A percentile compares a stretch with the other conserved stretches of the same genome.
Conservation (phyloP, 768 basidiomycete genomes). For the Lactarius tabidus region DNA sequence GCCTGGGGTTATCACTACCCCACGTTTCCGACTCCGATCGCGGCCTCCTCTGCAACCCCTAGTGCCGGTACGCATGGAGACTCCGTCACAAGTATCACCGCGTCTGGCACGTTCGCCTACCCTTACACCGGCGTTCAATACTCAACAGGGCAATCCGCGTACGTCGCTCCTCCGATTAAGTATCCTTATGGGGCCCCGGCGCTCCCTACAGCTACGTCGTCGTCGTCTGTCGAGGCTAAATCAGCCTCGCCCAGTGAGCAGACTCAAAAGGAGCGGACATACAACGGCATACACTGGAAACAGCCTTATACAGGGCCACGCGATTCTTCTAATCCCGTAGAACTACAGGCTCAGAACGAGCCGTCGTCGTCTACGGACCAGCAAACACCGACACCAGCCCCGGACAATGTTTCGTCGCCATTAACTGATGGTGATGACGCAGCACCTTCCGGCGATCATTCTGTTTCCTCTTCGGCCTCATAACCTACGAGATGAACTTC, state of each 20-base stretch:
- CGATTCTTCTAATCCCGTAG: neutral
- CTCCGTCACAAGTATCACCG: neutral
- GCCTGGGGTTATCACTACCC: conserved; percentile 19
- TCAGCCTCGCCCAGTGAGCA: neutral
- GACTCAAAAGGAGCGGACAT: conserved; percentile 1
- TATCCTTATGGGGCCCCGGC: conserved; percentile 22
- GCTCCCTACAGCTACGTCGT: neutral
- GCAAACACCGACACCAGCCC: neutral
- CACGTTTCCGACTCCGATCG: neutral
- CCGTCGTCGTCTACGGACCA: neutral
- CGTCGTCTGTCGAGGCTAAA: neutral
- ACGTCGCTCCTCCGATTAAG: conserved; percentile 16
- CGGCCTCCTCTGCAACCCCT: neutral
- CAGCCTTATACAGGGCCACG: conserved; percentile 19
- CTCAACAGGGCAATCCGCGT: conserved; percentile 18
- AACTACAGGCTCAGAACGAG: conserved; percentile 8
- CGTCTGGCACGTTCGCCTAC: conserved; percentile 16
- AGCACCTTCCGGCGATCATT: neutral
- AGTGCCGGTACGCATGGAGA: conserved; percentile 10
- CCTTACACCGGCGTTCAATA: conserved; percentile 14
- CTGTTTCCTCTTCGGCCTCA: neutral
- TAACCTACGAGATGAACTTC: neutral
- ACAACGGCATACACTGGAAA: conserved; percentile 20
- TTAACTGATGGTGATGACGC: neutral
- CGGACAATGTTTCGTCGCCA: neutral